These are phyloP conservation scores for Ananas comosus DNA, from an alignment of 176 grass and related monocot genomes.

Conservation along the genomic window DNA sequence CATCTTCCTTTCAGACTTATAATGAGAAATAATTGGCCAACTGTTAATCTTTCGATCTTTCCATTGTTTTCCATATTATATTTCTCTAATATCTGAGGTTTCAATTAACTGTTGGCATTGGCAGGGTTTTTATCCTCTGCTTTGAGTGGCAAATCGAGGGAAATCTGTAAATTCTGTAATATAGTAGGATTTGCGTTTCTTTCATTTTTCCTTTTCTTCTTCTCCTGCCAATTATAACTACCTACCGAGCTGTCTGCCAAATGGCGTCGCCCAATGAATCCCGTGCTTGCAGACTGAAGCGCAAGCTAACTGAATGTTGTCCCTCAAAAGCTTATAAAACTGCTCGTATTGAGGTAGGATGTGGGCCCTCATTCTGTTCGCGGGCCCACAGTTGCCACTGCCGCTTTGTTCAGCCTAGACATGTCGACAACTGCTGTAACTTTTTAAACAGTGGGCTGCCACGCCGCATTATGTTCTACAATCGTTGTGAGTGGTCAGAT, in stretches of 20 bases:
- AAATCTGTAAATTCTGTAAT: constrained; percentile 39
- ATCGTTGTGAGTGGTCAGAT: constrained; percentile 38
- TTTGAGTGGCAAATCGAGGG: constrained; percentile 18
- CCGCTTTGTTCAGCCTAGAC: constrained; percentile 52
- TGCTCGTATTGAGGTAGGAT: constrained; percentile 20
- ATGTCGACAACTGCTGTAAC: constrained; percentile 58
- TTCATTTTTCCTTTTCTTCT: constrained; percentile 13
- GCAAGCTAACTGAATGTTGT: constrained; percentile 49
- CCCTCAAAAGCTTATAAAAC: constrained; percentile 41
- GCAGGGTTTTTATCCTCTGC: constrained; percentile 33
- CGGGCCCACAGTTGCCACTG: constrained; percentile 38
- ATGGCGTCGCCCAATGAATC: constrained; percentile 30
- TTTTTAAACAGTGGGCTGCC: constrained; percentile 55
- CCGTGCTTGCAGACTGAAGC: constrained; percentile 37
- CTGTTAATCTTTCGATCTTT: no score
- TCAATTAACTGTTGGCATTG: constrained; percentile 32
- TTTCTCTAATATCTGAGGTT: neutral
- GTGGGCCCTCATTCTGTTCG: constrained; percentile 30
- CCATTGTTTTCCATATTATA: no score
- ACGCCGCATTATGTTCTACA: constrained; percentile 52
- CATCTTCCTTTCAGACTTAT: no score
- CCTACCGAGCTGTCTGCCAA: constrained; percentile 10
- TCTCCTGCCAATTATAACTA: constrained; percentile 26
- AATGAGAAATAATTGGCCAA: no score
- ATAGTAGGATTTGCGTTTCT: constrained; percentile 31